phyloP scores from a whole-genome alignment of 2,329 filamentous ascomycete genomes.

The Hypocrella siamensis region DNA sequence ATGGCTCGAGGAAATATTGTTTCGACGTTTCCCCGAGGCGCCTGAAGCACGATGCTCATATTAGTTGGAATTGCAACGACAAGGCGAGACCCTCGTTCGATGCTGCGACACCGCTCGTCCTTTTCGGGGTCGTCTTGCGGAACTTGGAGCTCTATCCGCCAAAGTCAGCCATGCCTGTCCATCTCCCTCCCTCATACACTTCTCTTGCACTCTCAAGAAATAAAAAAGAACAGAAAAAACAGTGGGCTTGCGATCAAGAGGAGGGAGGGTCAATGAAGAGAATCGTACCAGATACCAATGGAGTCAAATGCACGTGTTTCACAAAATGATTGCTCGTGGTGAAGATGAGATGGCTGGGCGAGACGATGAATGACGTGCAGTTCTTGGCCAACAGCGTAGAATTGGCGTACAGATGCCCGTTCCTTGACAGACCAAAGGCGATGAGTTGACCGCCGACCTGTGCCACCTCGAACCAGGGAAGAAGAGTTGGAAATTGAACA shows the following conservation, averaged over 20 bases:
- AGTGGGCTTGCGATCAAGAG: too few species aligned
- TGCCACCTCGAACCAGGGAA: constrained; percentile 37
- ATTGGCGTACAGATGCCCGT: constrained; percentile 67
- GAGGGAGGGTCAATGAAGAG: too few species aligned
- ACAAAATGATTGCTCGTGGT: constrained; percentile 86
- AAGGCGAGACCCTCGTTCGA: constrained; percentile 77
- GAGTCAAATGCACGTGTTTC: constrained; percentile 74
- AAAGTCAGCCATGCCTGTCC: neutral
- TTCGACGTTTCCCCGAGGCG: constrained; percentile 90
- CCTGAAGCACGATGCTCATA: constrained; percentile 77
- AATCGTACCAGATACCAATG: constrained; percentile 47
- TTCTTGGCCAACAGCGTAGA: constrained; percentile 62
- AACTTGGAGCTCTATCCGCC: constrained; percentile 54
- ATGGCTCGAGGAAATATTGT: constrained; percentile 88
- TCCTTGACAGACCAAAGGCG: constrained; percentile 52
- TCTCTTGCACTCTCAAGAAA: neutral
- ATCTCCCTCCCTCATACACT: too few species aligned
- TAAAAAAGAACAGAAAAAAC: neutral
- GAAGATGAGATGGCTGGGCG: constrained; percentile 69
- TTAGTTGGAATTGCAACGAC: constrained; percentile 81
- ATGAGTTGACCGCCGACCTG: constrained; percentile 25
- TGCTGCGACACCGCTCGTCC: constrained; percentile 81
- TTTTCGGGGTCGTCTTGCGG: constrained; percentile 79
- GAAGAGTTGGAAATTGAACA: constrained; percentile 25
- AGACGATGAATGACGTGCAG: constrained; percentile 81